Percentiles rank a stretch among this genome's conserved stretches.
These are phyloP conservation scores for Trifolium dubium DNA, from an alignment of 306 rosid species.

Conservation along the genomic window DNA sequence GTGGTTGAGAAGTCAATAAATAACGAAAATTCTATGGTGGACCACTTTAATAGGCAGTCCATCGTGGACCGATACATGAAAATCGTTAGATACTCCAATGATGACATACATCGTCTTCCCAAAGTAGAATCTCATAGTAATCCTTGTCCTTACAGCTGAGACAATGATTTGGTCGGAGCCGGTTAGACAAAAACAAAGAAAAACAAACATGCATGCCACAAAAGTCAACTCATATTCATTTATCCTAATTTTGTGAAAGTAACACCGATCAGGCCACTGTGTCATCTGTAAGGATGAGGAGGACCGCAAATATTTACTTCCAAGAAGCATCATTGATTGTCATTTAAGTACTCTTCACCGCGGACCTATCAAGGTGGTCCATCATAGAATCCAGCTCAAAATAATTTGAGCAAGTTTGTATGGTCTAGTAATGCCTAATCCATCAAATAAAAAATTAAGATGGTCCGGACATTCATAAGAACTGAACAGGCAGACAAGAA, in stretches of 20 bases:
- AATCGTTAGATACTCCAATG: background rate
- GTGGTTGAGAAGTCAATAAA: background rate
- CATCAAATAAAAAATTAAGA: conserved; percentile 1
- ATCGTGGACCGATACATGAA: background rate
- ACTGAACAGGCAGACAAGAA: conserved; percentile 4
- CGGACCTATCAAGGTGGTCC: background rate
- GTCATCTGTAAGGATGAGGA: background rate
- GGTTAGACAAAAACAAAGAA: background rate
- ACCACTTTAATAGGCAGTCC: background rate
- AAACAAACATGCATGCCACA: background rate
- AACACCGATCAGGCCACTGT: background rate
- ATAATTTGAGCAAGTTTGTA: background rate
- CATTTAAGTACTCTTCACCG: background rate
- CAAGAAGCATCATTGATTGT: background rate
- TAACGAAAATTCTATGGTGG: background rate
- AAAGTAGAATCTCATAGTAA: background rate
- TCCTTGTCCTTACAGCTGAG: background rate
- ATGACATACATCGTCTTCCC: background rate
- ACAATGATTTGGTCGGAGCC: background rate
- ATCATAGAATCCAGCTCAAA: background rate
- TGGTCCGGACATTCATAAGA: background rate
- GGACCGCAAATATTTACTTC: background rate
- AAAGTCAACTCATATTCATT: background rate
- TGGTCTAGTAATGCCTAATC: conserved; percentile 7
- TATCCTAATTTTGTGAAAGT: background rate